These are phyloP conservation scores for Ophiorrhiza pumila DNA, from an alignment of 257 asterid genomes.

Conservation along the genomic window DNA sequence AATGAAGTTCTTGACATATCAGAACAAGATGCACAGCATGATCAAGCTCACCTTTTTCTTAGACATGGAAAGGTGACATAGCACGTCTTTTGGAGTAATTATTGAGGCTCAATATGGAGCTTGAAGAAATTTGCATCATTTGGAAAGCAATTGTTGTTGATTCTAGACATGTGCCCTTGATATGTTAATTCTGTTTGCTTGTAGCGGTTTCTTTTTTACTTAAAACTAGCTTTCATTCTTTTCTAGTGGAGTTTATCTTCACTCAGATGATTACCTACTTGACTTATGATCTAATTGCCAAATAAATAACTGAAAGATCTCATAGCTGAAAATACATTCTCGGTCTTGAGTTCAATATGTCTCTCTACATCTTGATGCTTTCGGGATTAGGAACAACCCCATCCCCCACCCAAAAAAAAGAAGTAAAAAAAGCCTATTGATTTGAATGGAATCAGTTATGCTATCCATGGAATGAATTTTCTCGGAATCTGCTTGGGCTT, in stretches of 20 bases:
- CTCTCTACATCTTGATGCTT: background rate
- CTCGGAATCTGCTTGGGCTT: background rate
- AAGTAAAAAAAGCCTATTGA: background rate
- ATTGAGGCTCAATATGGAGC: background rate
- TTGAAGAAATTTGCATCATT: background rate
- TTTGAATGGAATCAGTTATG: background rate
- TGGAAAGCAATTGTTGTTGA: background rate
- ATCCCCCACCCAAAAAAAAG: too few species aligned
- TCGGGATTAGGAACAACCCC: too few species aligned
- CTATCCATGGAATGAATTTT: background rate
- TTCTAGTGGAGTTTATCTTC: background rate
- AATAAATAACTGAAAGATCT: background rate
- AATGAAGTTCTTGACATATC: slow-evolving; percentile 98
- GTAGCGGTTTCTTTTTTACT: background rate
- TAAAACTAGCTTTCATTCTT: background rate
- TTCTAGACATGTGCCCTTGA: background rate
- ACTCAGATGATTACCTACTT: background rate
- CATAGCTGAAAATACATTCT: background rate
- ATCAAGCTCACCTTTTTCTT: slow-evolving; percentile 88
- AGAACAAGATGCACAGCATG: slow-evolving; percentile 89
- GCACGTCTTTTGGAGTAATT: background rate
- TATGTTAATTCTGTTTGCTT: background rate
- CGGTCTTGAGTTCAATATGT: background rate
- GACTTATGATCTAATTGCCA: background rate
- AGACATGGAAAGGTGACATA: slow-evolving; percentile 82